Base-by-base conservation (phyloP, 2,329 filamentous ascomycete genomes). In the Ophiosphaerella korrae region DNA sequence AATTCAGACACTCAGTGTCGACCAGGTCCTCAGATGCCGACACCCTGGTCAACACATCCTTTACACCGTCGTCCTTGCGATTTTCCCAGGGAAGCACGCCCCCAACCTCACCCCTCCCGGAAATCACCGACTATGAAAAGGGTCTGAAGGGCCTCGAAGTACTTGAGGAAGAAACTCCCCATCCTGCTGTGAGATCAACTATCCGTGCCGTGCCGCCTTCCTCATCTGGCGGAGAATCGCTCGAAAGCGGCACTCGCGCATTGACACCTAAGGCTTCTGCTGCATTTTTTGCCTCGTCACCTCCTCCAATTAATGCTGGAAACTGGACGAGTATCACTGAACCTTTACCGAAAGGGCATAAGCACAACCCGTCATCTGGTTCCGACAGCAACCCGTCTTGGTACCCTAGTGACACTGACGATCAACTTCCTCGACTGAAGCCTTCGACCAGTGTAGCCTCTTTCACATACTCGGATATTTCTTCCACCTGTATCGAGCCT, bases 41-140 rank as follows among this genome's bases (percentile, higher is more conserved):
- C 48, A 75, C 72, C 38, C 49, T 74, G 44, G 63, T 72, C 46
- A 66, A 64, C 38, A 70, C 72, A 33, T 68, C 67, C 3, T 69
- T 72, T 47, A 67, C 73, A 33, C 67, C 73, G 42, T 68, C 66
- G 40, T 74, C 72, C 53, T 64, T 64, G 54, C 62, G 73, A 45
- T 74, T 71, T 58, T 76, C 73, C 14, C 70, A 73, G 51, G 68
- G 61, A 50, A 74, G 64, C 59, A 75, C 73, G 52, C 64, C 73
- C 62, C 70, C 71, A 54, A 68, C 69, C 14, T 74, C 73, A 21
- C 70, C 70, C 16, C 55, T 65, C 35, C 63, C 67, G 24, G 62
- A 70, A 39, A 60, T 66, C 35, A 57, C 61, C 43, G 56, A 64
- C 42, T 66, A 63, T 41, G 64, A 68, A 45, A 68, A 66, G 41